A percentile compares a stretch with the other conserved stretches of the same genome.
Evolutionary conservation across 495 filamentous ascomycete species (phyloP).

Genomic region (Usnea hakonensis): DNA sequence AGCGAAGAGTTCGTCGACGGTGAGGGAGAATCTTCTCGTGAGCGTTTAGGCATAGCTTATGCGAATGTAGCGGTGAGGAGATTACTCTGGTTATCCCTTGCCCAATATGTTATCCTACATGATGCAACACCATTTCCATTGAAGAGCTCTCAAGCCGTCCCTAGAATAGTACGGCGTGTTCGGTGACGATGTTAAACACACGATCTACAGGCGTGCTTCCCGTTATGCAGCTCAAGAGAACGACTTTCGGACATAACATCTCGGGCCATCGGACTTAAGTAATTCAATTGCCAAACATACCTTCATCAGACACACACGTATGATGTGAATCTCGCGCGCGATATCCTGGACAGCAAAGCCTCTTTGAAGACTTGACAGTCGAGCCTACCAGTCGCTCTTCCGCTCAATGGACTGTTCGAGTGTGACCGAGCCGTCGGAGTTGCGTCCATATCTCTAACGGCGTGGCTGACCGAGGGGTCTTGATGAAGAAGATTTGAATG

Average conservation of each 20-base stretch:
- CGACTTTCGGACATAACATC: not conserved
- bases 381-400: not conserved
- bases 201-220: not conserved
- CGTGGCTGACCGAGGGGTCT: slow-evolving; percentile 47
- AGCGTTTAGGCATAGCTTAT: slow-evolving; percentile 51
- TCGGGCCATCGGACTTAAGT: not conserved
- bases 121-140: not conserved
- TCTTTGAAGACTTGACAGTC: not conserved
- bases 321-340: not conserved
- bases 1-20: slow-evolving; percentile 19
- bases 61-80: slow-evolving; percentile 1
- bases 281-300: not conserved
- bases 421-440: slow-evolving; percentile 26
- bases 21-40: slow-evolving; percentile 42
- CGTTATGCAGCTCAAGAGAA: not conserved
- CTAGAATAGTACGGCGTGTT: too few species aligned
- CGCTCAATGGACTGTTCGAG: slow-evolving; percentile 35
- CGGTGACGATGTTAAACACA: not conserved
- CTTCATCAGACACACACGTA: not conserved
- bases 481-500: slow-evolving; percentile 22
- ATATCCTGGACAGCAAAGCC: not conserved
- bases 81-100: not conserved
- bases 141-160: not conserved
- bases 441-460: slow-evolving; percentile 48
- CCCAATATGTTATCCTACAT: not conserved